A percentile compares a stretch with the other conserved stretches of the same genome.
These are phyloP conservation scores for Hyphodiscus sp. DNA, from an alignment of 2,329 filamentous ascomycete genomes.

Conservation along the genomic window DNA sequence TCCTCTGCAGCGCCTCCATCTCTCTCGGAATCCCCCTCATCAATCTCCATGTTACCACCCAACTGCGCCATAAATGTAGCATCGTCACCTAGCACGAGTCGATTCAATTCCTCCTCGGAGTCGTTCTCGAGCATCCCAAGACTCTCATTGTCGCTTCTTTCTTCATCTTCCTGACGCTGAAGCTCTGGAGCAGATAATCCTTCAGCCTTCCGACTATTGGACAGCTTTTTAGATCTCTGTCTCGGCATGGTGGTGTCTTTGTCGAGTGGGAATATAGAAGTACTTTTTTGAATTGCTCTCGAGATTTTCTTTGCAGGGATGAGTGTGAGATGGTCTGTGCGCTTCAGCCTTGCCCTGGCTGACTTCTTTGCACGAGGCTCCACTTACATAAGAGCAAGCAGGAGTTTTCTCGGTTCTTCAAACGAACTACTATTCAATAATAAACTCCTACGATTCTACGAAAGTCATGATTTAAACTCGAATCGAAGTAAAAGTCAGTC, in stretches of 20 bases:
- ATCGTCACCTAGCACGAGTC: conserved; percentile 80
- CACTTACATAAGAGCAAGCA: background rate
- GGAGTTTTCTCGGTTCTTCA: too few relatives aligned
- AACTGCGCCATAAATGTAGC: conserved; percentile 74
- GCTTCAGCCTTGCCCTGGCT: background rate
- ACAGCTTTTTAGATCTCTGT: conserved; percentile 25
- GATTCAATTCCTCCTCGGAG: conserved; percentile 79
- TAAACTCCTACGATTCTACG: too few relatives aligned
- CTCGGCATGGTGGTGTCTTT: conserved; percentile 22
- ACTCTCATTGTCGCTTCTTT: conserved; percentile 24
- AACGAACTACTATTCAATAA: too few relatives aligned
- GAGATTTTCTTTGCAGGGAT: conserved; percentile 12
- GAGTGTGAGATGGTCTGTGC: background rate
- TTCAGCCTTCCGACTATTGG: conserved; percentile 14
- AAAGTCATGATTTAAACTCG: too few relatives aligned
- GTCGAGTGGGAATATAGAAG: background rate
- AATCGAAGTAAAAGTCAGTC: too few relatives aligned
- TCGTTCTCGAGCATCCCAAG: conserved; percentile 57
- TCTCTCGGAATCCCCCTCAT: conserved; percentile 8
- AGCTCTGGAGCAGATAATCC: conserved; percentile 1
- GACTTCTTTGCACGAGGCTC: background rate
- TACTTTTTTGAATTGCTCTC: background rate
- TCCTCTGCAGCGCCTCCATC: conserved; percentile 13
- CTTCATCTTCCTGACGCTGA: conserved; percentile 8
- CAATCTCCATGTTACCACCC: conserved; percentile 44